phyloP scores from a whole-genome alignment of 208 protist species.

The Leptomonas seymouri region DNA sequence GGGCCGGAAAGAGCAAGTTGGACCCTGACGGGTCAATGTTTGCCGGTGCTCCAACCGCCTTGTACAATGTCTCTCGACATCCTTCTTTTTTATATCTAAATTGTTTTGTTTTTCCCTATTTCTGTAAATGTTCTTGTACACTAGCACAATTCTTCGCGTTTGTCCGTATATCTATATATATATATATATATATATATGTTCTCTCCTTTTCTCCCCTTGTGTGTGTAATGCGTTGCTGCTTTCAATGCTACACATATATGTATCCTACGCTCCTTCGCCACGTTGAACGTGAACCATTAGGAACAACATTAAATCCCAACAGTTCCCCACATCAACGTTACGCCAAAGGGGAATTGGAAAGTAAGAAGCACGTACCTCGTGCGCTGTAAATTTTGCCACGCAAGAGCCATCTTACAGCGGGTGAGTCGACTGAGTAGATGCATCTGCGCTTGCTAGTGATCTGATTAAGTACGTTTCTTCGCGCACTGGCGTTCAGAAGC shows the following conservation, averaged over 20 bases:
- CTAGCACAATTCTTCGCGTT: constrained; percentile 1
- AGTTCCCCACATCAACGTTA: too few relatives aligned
- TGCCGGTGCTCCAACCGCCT: not conserved
- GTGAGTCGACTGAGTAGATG: too few relatives aligned
- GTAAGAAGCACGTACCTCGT: too few relatives aligned
- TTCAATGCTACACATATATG: not conserved
- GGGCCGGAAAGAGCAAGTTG: not conserved
- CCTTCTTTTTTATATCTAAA: not conserved
- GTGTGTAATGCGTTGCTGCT: too few relatives aligned
- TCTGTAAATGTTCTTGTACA: too few relatives aligned
- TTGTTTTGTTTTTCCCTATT: too few relatives aligned
- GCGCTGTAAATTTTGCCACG: too few relatives aligned
- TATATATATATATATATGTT: not conserved
- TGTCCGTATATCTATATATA: not conserved
- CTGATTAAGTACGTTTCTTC: too few relatives aligned
- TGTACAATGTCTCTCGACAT: not conserved
- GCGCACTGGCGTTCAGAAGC: too few relatives aligned
- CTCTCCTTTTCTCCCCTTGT: constrained; percentile 6
- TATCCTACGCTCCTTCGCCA: not conserved
- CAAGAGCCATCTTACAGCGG: too few relatives aligned
- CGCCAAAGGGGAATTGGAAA: too few relatives aligned
- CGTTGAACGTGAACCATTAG: not conserved
- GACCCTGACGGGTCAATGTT: not conserved
- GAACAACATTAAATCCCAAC: too few relatives aligned
- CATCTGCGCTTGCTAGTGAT: not conserved